phyloP scores from a whole-genome alignment of 805 yeast genomes.

The Saturnispora kantuleensis region DNA sequence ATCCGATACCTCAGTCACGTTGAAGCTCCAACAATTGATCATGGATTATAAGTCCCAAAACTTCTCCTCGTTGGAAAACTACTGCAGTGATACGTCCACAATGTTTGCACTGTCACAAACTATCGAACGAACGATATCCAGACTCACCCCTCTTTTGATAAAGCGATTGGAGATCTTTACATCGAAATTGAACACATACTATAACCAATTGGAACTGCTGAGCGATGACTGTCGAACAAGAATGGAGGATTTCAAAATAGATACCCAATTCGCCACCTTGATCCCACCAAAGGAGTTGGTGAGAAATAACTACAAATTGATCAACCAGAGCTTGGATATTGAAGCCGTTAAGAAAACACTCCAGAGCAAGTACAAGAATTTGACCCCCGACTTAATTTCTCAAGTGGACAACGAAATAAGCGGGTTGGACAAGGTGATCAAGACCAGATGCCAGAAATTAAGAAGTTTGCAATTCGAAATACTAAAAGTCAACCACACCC shows the following conservation, averaged over 20 bases:
- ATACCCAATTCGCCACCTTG: slow-evolving; percentile 12
- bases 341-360: slow-evolving; percentile 19
- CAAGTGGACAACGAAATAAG: slow-evolving; percentile 23
- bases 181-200: slow-evolving; percentile 17
- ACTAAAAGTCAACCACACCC: slow-evolving; percentile 2
- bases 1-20: slow-evolving; percentile 11
- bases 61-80: slow-evolving; percentile 14
- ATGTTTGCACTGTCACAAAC: slow-evolving; percentile 18
- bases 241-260: slow-evolving; percentile 15
- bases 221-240: background rate
- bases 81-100: slow-evolving; percentile 17
- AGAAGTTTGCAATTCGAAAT: slow-evolving; percentile 4
- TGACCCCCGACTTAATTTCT: slow-evolving; percentile 19
- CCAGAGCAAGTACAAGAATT: slow-evolving; percentile 21
- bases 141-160: slow-evolving; percentile 20
- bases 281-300: slow-evolving; percentile 20
- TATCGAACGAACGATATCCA: slow-evolving; percentile 17
- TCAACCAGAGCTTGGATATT: background rate
- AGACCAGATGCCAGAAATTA: background rate
- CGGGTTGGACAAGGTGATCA: slow-evolving; percentile 16
- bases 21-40: slow-evolving; percentile 16
- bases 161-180: slow-evolving; percentile 16
- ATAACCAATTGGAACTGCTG: slow-evolving; percentile 14
- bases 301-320: background rate
- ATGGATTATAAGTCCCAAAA: slow-evolving; percentile 15